Base-by-base conservation (phyloP, 306 rosid genomes). In the Casuarina equisetifolia region DNA sequence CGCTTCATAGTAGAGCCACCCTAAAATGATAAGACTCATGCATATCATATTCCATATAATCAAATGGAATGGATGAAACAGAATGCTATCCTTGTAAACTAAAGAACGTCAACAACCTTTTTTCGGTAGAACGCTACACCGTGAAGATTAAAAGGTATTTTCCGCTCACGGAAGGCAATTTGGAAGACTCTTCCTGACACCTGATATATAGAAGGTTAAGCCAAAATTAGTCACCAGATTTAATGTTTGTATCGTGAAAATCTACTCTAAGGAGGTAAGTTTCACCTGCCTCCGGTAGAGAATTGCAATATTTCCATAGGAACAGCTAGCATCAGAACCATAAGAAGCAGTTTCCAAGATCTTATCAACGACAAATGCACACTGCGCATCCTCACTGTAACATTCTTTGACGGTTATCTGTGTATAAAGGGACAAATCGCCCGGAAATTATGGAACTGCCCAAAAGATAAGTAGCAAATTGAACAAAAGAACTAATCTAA, bases 201-300 rank as follows among this genome's bases (percentile, higher is more conserved):
- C 98, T 95, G 77, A 51, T 66, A 77, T 43, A 51, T 45, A 72
- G 76, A 77, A 79, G 70, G 80, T 52, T 16, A 55, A 44, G 48
- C 54, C 15, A 73, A 8, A 68, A 32, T 62, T 43, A 38, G 50
- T 35, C 67, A 58, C 32, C 17, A 44, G 7, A 43, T 25, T 49
- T 36, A 48, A 72, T 13, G 12, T 17, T 17, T 69, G 70, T 74
- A 70, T 53, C 76, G 46, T 73, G 54, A 45, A 57, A 44, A 13
- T 25, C 58, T 73, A 77, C 44, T 81, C 51, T 32, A 68, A 68
- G 86, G 78, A 75, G 74, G 68, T 76, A 83, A 83, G 83, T 77
- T 79, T 76, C 73, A 95, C 98, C 97, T 92, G 97, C 89, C 97
- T 89, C 88, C 98, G 93, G 87, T 92, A 92, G 79, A 92, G 98